Percentiles rank a stretch among this genome's conserved stretches.
Evolutionary conservation across 1,284 basidiomycete species (phyloP).

Genomic region (Irpex rosettiformis): DNA sequence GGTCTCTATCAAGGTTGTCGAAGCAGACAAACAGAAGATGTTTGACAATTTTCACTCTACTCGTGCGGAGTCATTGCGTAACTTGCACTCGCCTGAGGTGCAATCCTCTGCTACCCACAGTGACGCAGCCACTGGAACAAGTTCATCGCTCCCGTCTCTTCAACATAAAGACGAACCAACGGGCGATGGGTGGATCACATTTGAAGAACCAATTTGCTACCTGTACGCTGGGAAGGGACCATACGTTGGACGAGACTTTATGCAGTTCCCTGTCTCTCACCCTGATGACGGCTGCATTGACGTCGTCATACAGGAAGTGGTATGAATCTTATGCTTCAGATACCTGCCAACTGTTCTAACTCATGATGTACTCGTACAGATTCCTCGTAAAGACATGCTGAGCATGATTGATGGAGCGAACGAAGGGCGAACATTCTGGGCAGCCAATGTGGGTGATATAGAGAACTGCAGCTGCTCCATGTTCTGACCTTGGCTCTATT

Average conservation of each 20-base stretch:
- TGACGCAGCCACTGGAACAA: neutral
- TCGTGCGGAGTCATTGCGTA: conserved; percentile 19
- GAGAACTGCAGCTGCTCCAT: neutral
- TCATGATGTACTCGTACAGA: neutral
- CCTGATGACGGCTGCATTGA: conserved; percentile 83
- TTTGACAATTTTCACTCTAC: conserved; percentile 31
- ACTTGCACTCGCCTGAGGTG: conserved; percentile 3
- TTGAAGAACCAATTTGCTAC: conserved; percentile 71
- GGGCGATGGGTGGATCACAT: conserved; percentile 62
- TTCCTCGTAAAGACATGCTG: conserved; percentile 53
- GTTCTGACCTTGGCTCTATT: conserved; percentile 4
- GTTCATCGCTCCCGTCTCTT: conserved; percentile 36
- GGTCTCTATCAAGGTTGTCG: conserved; percentile 68
- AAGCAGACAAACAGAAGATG: conserved; percentile 76
- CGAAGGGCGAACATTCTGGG: conserved; percentile 68
- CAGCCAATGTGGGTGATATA: conserved; percentile 44
- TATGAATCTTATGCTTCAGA: conserved; percentile 27
- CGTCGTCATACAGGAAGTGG: conserved; percentile 66
- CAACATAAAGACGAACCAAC: conserved; percentile 2
- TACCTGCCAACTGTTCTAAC: conserved; percentile 3
- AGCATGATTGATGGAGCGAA: conserved; percentile 65
- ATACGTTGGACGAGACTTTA: conserved; percentile 64
- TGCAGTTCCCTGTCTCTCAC: conserved; percentile 84
- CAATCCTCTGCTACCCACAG: neutral
- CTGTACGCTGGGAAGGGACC: conserved; percentile 73